phyloP scores from a whole-genome alignment of 805 yeast species.

The Wickerhamia fluorescens region DNA sequence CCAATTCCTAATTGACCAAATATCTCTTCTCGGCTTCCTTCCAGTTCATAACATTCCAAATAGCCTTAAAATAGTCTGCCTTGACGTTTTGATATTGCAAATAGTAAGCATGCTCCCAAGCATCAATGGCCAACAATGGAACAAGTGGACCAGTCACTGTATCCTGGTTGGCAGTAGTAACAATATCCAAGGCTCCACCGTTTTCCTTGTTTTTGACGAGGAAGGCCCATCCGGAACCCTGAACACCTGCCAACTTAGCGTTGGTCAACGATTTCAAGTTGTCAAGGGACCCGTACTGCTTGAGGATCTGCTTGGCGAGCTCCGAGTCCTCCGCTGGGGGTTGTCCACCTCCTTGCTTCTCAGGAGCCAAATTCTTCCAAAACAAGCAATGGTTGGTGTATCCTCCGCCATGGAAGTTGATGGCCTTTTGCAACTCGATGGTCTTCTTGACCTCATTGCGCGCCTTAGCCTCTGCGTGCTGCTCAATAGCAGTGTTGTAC shows the following conservation, averaged over 20 bases:
- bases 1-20: conserved; percentile 4
- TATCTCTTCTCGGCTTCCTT: conserved; percentile 76
- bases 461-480: conserved; percentile 57
- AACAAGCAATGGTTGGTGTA: conserved; percentile 77
- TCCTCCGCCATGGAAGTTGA: conserved; percentile 93
- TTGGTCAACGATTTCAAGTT: conserved; percentile 58
- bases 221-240: conserved; percentile 96
- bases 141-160: conserved; percentile 63
- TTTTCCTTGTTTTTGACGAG: conserved; percentile 72
- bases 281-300: conserved; percentile 70
- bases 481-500: conserved; percentile 71
- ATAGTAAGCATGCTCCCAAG: conserved; percentile 97
- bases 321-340: conserved; percentile 46
- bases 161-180: conserved; percentile 82
- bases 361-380: conserved; percentile 85
- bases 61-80: conserved; percentile 86
- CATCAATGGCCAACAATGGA: conserved; percentile 85
- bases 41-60: conserved; percentile 95
- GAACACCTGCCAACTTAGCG: conserved; percentile 64
- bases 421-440: conserved; percentile 59
- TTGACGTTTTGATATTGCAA: conserved; percentile 88
- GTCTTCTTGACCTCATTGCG: conserved; percentile 53
- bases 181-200: conserved; percentile 64
- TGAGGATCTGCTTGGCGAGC: conserved; percentile 50
- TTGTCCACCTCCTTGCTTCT: conserved; percentile 69